Base-by-base conservation (phyloP, 352 stramenopile genomes). In the Pythium aristosporum region DNA sequence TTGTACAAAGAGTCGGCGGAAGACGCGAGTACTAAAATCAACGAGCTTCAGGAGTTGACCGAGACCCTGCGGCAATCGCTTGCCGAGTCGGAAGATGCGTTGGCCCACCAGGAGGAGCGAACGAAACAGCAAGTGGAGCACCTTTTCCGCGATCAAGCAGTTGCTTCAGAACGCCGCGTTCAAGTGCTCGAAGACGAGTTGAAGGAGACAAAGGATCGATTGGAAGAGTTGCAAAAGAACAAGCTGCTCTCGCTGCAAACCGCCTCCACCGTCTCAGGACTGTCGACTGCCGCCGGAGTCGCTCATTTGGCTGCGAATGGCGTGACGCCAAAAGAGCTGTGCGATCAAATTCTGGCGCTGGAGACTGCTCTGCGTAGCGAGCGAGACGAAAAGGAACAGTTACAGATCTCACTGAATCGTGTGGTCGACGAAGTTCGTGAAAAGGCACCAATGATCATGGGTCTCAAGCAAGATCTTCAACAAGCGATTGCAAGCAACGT, bases 341-440 rank as follows among this genome's bases (percentile, higher is more conserved):
- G 96, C 61, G 77, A 88, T 36, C 87, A 90, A 23, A 83, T 98
- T 32, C 79, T 96, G 9, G 75, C 95, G 46, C 76, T 96, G 0
- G 87, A 98, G 69, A 84, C 96, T 61, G 77, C 85, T 8, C 74
- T 97, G 13, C 76, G 82, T 32, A 66, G 79, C 0, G 91, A 97
- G 69, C 85, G 77, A 41, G 77, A 76, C 2, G 83, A 93, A 44
- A 96, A 94, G 61, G 87, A 95, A 41, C 91, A 93, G 49, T 73
- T 97, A 15, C 86, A 98, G 67, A 71, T 97, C 28, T 89, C 94
- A 49, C 85, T 98, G 61, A 76, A 97, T 50, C 90, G 89, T 20
- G 96, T 99, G 50, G 75, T 97, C 39, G 84, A 88, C 54, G 95
- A 98, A 63, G 89, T 98, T 57, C 85, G 96, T 58, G 81, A 85